phyloP scores from a whole-genome alignment of 805 yeast genomes.

The Yarrowia porcina region DNA sequence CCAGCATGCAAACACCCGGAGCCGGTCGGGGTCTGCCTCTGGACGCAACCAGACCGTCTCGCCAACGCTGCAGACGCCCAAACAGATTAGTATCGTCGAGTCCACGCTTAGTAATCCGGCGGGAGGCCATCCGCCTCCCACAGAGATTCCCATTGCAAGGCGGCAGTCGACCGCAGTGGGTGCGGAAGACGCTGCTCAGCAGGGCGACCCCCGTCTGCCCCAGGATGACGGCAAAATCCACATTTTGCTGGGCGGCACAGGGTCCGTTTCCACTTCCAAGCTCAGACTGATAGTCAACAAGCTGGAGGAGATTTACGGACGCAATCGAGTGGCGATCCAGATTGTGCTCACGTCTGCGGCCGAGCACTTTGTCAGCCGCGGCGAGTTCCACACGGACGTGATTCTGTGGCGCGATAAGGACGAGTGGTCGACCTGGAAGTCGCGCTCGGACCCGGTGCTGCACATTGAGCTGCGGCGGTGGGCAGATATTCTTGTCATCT shows the following conservation, averaged over 20 bases:
- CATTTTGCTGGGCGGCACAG: conserved; percentile 82
- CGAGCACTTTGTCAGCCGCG: conserved; percentile 65
- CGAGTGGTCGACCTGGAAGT: conserved; percentile 89
- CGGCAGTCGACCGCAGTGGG: conserved; percentile 2
- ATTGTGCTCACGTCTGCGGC: conserved; percentile 83
- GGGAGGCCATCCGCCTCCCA: conserved; percentile 8
- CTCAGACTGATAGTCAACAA: conserved; percentile 76
- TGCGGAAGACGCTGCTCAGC: neutral
- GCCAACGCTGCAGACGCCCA: conserved; percentile 2
- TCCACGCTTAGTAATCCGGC: neutral
- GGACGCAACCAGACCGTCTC: conserved; percentile 13
- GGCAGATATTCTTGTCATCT: conserved; percentile 91
- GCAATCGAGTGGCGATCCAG: conserved; percentile 73
- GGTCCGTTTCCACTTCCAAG: conserved; percentile 80
- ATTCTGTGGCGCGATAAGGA: conserved; percentile 91
- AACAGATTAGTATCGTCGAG: conserved; percentile 3
- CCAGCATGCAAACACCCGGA: conserved; percentile 23
- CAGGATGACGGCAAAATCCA: conserved; percentile 88
- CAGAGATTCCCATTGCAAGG: conserved; percentile 25
- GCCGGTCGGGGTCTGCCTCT: conserved; percentile 15
- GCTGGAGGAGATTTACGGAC: conserved; percentile 75
- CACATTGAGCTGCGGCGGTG: conserved; percentile 93
- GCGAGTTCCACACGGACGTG: conserved; percentile 61
- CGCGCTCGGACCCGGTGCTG: conserved; percentile 82
- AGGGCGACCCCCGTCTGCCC: conserved; percentile 56